Percentiles rank a stretch among this genome's conserved stretches.
phyloP scores from a whole-genome alignment of 768 basidiomycete genomes.

The Phaeolepiota aurea region DNA sequence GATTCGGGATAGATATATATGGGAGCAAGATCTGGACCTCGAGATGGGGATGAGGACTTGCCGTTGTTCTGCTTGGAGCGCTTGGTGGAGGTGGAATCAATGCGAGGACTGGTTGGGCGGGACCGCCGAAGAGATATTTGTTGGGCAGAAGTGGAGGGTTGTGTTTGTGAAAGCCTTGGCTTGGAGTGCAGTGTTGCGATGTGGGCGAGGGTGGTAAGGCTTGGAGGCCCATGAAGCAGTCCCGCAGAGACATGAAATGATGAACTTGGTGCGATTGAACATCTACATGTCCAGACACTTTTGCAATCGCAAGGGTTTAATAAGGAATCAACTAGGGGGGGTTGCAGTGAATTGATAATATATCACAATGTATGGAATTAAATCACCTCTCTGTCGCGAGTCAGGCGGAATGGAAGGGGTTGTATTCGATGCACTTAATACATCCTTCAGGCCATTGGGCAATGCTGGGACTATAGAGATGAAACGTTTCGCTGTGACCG shows the following conservation, averaged over 20 bases:
- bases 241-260: too few relatives aligned
- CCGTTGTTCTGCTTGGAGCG: background rate
- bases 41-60: slow-evolving; percentile 6
- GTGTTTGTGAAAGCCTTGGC: too few relatives aligned
- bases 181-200: too few relatives aligned
- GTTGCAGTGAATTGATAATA: too few relatives aligned
- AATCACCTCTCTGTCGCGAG: slow-evolving; percentile 43
- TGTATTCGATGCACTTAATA: slow-evolving; percentile 22
- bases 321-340: slow-evolving; percentile 42
- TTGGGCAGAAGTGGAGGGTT: too few relatives aligned
- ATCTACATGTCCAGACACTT: slow-evolving; percentile 46
- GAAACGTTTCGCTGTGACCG: slow-evolving; percentile 47
- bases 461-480: slow-evolving; percentile 65
- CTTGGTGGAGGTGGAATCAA: slow-evolving; percentile 10
- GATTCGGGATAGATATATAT: slow-evolving; percentile 24
- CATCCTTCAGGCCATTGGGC: slow-evolving; percentile 67
- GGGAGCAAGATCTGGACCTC: slow-evolving; percentile 41
- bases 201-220: slow-evolving; percentile 24
- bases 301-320: slow-evolving; percentile 61
- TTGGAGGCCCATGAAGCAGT: too few relatives aligned
- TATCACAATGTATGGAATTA: too few relatives aligned
- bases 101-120: slow-evolving; percentile 29
- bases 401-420: slow-evolving; percentile 23
- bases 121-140: too few relatives aligned
- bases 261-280: slow-evolving; percentile 20